phyloP scores from a whole-genome alignment of 495 filamentous ascomycete genomes.

The Neurospora sp. region DNA sequence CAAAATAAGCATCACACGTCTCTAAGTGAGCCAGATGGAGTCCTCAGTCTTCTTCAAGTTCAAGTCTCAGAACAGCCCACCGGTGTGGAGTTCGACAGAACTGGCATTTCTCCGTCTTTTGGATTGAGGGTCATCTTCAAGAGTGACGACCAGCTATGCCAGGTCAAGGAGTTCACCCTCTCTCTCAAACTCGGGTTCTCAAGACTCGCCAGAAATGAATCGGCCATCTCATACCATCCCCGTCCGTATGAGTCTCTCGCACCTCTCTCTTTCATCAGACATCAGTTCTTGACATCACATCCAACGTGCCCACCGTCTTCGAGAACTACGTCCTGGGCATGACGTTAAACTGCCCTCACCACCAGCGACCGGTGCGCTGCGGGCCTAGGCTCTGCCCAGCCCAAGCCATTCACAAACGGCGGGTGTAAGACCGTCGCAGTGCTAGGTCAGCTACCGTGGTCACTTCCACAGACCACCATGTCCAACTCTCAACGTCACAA shows the following conservation, averaged over 20 bases:
- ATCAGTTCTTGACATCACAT: neutral
- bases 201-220: too few relatives aligned
- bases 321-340: neutral
- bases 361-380: neutral
- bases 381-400: neutral
- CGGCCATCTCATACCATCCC: too few relatives aligned
- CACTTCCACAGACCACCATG: neutral
- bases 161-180: too few relatives aligned
- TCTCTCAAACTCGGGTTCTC: too few relatives aligned
- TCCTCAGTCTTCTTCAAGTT: neutral
- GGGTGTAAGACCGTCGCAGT: neutral
- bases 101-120: too few relatives aligned
- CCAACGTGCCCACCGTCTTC: neutral
- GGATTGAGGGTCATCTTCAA: too few relatives aligned
- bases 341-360: neutral
- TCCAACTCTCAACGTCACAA: neutral
- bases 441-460: neutral
- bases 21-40: neutral
- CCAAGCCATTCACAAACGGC: neutral
- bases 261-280: neutral
- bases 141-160: too few relatives aligned
- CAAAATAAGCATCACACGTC: neutral
- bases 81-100: too few relatives aligned
- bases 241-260: neutral
- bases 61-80: neutral